These are phyloP conservation scores for Tolypocladium tropicale DNA, from an alignment of 2,329 filamentous ascomycete genomes.

Conservation along the genomic window DNA sequence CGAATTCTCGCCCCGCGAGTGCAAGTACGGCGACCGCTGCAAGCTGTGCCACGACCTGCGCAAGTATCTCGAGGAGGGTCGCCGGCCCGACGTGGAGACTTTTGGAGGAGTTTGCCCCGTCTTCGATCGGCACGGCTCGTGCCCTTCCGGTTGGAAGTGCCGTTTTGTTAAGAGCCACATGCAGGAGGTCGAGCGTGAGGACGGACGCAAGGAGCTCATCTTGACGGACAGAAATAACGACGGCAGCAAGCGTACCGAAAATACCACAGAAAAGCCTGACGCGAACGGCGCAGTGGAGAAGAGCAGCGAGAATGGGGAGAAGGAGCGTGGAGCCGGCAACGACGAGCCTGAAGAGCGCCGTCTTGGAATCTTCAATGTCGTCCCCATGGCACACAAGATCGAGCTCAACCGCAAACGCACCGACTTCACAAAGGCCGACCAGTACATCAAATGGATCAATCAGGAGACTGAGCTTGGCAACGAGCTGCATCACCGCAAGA, in stretches of 20 bases:
- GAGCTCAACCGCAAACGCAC: constrained; percentile 64
- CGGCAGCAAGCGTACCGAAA: constrained; percentile 3
- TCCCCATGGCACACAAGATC: constrained; percentile 60
- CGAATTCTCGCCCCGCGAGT: constrained; percentile 74
- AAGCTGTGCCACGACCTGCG: constrained; percentile 75
- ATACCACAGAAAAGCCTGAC: not conserved
- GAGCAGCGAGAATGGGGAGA: constrained; percentile 17
- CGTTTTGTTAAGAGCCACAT: constrained; percentile 84
- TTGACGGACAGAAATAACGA: constrained; percentile 43
- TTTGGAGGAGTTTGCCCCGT: constrained; percentile 74
- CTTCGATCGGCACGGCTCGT: constrained; percentile 65
- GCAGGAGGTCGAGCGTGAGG: constrained; percentile 63
- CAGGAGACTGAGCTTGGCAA: constrained; percentile 38
- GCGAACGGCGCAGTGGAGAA: not conserved
- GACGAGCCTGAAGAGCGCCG: constrained; percentile 33
- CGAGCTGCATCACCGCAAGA: constrained; percentile 28
- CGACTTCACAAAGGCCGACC: constrained; percentile 61
- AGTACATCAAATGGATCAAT: constrained; percentile 70
- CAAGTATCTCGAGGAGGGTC: constrained; percentile 73
- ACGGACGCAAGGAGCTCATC: constrained; percentile 74
- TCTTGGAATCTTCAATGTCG: constrained; percentile 65
- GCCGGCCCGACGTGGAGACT: constrained; percentile 67
- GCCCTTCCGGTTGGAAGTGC: constrained; percentile 86
- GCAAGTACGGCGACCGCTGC: constrained; percentile 71
- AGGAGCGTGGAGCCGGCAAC: constrained; percentile 16